Base-by-base conservation (phyloP, 306 rosid species). In the Sechiopsis laciniata region DNA sequence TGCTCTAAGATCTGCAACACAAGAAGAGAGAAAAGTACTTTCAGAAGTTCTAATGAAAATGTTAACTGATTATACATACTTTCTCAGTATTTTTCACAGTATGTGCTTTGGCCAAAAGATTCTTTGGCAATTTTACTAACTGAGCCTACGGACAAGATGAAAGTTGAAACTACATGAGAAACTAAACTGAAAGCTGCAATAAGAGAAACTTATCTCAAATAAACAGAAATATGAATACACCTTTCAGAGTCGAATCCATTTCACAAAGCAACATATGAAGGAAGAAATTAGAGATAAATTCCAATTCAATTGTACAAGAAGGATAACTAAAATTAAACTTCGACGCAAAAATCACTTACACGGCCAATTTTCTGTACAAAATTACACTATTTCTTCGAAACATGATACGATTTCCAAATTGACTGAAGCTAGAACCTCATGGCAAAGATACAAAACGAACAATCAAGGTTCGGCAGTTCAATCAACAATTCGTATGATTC, bases 101-200 rank as follows among this genome's bases (percentile, higher is more conserved):
- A 17, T 87, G 45, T 26, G 87, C 81, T 78, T 87, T 94, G 2
- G 86, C 87, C 87, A 87, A 64, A 79, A 91, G 90, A 74, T 86
- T 87, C 86, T 85, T 94, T 21, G 95, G 96, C 78, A 94, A 91
- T 89, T 87, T 87, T 63, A 29, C 75, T 52, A 94, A 83, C 82
- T 91, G 85, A 57, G 89, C 85, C 97, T 91, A 82, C 75, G 80
- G 62, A 53, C 48, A 35, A 74, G 10, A 54, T n/a, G 8, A 26
- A 35, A 74, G 10, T 50, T n/a, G 8, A 26, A 32, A 12, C 72
- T 12, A 22, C 55, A 54, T 37, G 37, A 62, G 26, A 17, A 35
- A 35, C 71, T 17, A 26, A 64, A 42, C 35, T 13, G 72, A 20
- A 42, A 40, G 37, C 73, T 20, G 19, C 57, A 68, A 46, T 48